phyloP scores from a whole-genome alignment of 2,329 filamentous ascomycete species.

The Aspergillus felis region DNA sequence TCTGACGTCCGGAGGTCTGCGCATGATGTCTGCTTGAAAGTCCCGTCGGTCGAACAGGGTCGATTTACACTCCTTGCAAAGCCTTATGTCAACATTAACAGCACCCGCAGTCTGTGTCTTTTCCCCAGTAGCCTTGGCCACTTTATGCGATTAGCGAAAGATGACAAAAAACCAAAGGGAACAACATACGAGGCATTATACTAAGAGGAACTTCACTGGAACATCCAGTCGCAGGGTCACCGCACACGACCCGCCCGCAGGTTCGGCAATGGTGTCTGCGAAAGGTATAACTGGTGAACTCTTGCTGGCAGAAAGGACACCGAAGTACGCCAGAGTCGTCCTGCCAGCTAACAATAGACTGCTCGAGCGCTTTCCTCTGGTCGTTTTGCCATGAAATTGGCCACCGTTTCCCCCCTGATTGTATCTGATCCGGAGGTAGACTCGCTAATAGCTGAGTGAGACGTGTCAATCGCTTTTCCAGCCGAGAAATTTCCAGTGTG shows the following conservation, averaged over 20 bases:
- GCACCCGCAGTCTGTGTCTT: constrained; percentile 46
- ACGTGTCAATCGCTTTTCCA: constrained; percentile 89
- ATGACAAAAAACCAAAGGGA: neutral
- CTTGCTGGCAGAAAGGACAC: constrained; percentile 94
- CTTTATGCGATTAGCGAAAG: constrained; percentile 29
- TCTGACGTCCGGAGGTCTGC: constrained; percentile 69
- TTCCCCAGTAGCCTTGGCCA: constrained; percentile 37
- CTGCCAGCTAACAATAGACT: constrained; percentile 92
- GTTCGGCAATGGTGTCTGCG: constrained; percentile 90
- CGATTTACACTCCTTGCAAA: constrained; percentile 83
- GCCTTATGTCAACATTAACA: constrained; percentile 74
- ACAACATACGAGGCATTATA: constrained; percentile 59
- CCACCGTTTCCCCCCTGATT: constrained; percentile 47
- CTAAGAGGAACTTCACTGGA: constrained; percentile 80
- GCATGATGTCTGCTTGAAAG: constrained; percentile 65
- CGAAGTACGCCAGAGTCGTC: constrained; percentile 75
- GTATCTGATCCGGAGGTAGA: constrained; percentile 63
- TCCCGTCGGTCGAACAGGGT: constrained; percentile 71
- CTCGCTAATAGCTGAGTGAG: constrained; percentile 79
- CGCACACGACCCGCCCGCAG: constrained; percentile 90
- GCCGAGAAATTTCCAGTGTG: constrained; percentile 78
- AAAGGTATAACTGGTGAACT: constrained; percentile 91
- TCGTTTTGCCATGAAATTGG: constrained; percentile 66
- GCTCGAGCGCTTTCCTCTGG: constrained; percentile 76
- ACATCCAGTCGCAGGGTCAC: constrained; percentile 77